A percentile compares a stretch with the other conserved stretches of the same genome.
Conservation (phyloP, 2,329 filamentous ascomycete genomes). For the Lomentospora prolificans region DNA sequence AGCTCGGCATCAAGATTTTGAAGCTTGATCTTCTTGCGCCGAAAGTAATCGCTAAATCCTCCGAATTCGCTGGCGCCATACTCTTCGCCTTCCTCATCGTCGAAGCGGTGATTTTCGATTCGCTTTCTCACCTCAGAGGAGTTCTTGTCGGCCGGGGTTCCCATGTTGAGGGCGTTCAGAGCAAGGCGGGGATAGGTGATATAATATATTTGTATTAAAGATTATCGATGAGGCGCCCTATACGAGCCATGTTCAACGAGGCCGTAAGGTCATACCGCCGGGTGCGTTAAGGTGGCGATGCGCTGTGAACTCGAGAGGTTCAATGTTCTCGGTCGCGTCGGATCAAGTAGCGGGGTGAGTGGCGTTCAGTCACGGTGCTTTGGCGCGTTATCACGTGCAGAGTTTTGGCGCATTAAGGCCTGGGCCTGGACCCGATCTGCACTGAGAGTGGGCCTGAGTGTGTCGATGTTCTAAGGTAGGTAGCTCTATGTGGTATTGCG, state of each 20-base stretch:
- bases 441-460: no score
- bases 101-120: slow-evolving; percentile 60
- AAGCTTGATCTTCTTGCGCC: slow-evolving; percentile 92
- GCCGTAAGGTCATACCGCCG: no score
- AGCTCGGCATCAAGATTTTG: slow-evolving; percentile 87
- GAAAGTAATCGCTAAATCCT: slow-evolving; percentile 84
- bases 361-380: slow-evolving; percentile 3
- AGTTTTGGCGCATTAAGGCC: background rate
- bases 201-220: background rate
- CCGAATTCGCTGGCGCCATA: slow-evolving; percentile 82
- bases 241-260: background rate
- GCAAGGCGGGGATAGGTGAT: no score
- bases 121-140: slow-evolving; percentile 52
- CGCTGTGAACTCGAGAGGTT: background rate
- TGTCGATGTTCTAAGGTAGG: no score
- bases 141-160: slow-evolving; percentile 51
- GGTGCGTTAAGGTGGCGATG: background rate
- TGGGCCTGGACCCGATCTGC: no score
- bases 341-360: background rate
- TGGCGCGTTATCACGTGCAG: slow-evolving; percentile 31
- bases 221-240: no score
- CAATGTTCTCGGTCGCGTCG: background rate
- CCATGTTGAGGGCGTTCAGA: slow-evolving; percentile 33
- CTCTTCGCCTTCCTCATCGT: slow-evolving; percentile 78
- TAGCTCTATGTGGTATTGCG: no score